These are phyloP conservation scores for Plasmodium inui DNA, from an alignment of 169 alveolate species.

Conservation along the genomic window DNA sequence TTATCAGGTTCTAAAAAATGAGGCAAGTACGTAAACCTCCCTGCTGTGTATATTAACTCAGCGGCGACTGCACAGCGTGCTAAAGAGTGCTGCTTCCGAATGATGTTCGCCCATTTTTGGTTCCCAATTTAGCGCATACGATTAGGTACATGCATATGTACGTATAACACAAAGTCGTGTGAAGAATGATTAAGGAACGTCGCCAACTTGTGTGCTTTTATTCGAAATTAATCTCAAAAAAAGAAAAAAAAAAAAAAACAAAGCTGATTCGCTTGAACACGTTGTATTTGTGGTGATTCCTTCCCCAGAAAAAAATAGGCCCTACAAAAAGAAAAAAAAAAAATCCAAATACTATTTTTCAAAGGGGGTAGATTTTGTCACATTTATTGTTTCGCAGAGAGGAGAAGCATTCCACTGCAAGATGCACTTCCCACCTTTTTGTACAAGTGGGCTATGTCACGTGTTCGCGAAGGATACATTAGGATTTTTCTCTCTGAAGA, in stretches of 20 bases:
- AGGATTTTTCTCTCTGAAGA: not conserved
- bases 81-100: not conserved
- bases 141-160: not conserved
- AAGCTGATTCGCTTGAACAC: not conserved
- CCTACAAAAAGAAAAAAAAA: not conserved
- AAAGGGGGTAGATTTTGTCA: not conserved
- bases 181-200: not conserved
- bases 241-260: not conserved
- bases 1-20: not conserved
- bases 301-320: not conserved
- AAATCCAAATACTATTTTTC: not conserved
- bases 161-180: not conserved
- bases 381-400: not conserved
- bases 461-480: not conserved
- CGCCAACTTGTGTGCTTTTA: not conserved
- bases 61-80: not conserved
- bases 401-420: not conserved
- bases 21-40: slow-evolving; percentile 10
- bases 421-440: not conserved
- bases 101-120: not conserved
- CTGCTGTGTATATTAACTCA: not conserved
- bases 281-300: slow-evolving; percentile 1
- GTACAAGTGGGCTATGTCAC: not conserved
- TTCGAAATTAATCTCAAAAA: not conserved
- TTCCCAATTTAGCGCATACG: not conserved